Evolutionary conservation across 2,329 filamentous ascomycete genomes (phyloP), one percentile per base, ranked within the genome.

Genomic region (Alternaria atra): DNA sequence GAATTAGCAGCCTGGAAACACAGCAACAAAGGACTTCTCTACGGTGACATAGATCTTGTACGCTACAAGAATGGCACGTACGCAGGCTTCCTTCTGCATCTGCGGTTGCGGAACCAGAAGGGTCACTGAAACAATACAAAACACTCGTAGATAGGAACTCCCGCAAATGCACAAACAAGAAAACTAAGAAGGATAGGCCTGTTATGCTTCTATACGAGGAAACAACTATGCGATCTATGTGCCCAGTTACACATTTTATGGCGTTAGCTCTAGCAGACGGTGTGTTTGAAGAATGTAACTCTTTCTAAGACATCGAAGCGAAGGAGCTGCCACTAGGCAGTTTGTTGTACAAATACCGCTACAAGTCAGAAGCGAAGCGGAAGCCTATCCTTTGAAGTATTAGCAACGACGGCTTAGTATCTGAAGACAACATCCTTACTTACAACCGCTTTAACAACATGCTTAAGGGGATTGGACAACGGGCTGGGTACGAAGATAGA

Each of bases 371-470:
- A 6, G 37, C 17, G 17, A 27, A 27, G 5, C 5, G 20, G 2
- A 48, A 29, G n/a, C 56, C 56, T 51, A 40, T 59, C 39, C n/a
- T 56, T 1, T 6, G 34, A 37, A 30, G 40, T 9, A 47, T 47
- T n/a, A 27, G 20, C 10, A 46, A 42, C 23, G 20, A 39, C 43
- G 32, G 52, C 15, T 29, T 10, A 2, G 32, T 46, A 13, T 55
- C 52, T 1, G 40, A 55, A 23, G 20, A 39, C 52, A 13, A 29
- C 9, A 47, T 60, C 20, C 39, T 51, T 3, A 60, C 44, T 5
- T 60, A 60, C 46, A 35, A 55, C 20, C 37, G 35, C n/a, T 56
- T 60, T 12, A 60, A 55, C 40, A 55, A 51, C 52, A 32, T 40
- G n/a, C n/a, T 60, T 2, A 60, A 60, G 40, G 46, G 52, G 30